phyloP scores from a whole-genome alignment of 1,284 basidiomycete genomes.

The Ganoderma boninense region DNA sequence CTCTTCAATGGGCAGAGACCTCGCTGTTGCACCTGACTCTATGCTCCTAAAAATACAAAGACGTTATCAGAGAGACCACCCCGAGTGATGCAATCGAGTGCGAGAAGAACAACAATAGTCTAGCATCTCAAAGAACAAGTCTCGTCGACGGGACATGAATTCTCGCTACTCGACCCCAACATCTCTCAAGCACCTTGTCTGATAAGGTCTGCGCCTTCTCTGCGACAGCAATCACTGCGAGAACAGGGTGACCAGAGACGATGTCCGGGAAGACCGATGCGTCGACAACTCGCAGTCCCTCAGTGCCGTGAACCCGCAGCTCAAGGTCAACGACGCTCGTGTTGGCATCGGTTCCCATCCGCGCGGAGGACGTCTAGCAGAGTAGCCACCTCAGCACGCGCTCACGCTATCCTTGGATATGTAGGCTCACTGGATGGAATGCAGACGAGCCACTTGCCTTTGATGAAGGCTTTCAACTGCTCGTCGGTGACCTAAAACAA shows the following conservation, averaged over 20 bases:
- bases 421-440: not conserved
- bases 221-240: conserved; percentile 37
- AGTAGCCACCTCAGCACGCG: not conserved
- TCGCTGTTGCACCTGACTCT: conserved; percentile 13
- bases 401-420: too few species aligned
- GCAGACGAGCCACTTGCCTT: not conserved
- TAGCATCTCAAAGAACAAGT: too few species aligned
- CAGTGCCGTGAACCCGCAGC: conserved; percentile 44
- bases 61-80: conserved; percentile 17
- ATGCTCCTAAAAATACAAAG: conserved; percentile 8
- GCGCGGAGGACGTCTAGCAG: conserved; percentile 25
- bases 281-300: conserved; percentile 51
- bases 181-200: not conserved
- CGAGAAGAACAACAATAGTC: too few species aligned
- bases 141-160: too few species aligned
- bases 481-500: not conserved
- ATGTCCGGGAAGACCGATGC: conserved; percentile 46
- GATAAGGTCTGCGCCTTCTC: conserved; percentile 39
- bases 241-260: conserved; percentile 37
- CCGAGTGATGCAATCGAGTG: too few species aligned
- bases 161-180: too few species aligned
- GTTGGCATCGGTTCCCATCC: conserved; percentile 26
- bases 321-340: conserved; percentile 28
- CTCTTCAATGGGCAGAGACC: conserved; percentile 28
- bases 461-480: not conserved